These are phyloP conservation scores for cucumber (Cucumis sativus) DNA, from an alignment of 306 rosid species.

Conservation along the genomic window Cucumber_9930_V3 NC_026658.2:16085501-16086000, in stretches of 20 bases:
- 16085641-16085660: slow-evolving; percentile 23
- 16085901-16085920: not conserved
- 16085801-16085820: too few species aligned
- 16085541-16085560: slow-evolving; percentile 53
- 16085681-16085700: not conserved
- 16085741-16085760: not conserved
- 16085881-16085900: not conserved
- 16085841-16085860: not conserved
- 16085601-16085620: slow-evolving; percentile 49
- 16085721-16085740: not conserved
- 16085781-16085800: not conserved
- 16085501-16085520: slow-evolving; percentile 32
- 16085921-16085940: slow-evolving; percentile 25
- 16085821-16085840: not conserved
- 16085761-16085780: not conserved
- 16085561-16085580: slow-evolving; percentile 42
- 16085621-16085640: slow-evolving; percentile 29
- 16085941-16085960: slow-evolving; percentile 18
- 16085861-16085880: not conserved
- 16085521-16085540: slow-evolving; percentile 63
- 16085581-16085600: slow-evolving; percentile 61
- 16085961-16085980: slow-evolving; percentile 56
- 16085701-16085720: not conserved
- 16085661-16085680: not conserved
- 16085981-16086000: slow-evolving; percentile 26